Base-by-base conservation (phyloP, 1,139 yeast species). In the Candida glucosophila region DNA sequence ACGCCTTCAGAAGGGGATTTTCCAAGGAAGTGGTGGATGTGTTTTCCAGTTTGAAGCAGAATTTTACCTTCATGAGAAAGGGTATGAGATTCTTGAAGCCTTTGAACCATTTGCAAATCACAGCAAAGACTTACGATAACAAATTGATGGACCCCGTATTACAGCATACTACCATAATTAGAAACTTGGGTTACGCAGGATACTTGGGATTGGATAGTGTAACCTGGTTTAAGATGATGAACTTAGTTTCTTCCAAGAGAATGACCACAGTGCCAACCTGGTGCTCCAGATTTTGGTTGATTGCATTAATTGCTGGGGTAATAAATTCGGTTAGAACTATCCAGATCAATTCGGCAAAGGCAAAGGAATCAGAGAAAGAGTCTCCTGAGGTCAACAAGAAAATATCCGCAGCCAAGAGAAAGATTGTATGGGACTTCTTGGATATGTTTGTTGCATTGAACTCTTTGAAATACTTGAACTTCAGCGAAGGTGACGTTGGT, bases 61-160 rank as follows among this genome's bases (percentile, higher is more conserved):
- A 77, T 36, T 64, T 78, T 19, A 74, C 83, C 11, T 60, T 80
- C 37, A 67, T 85, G 33, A 75, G 97, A 51, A 88, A 88, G 59
- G 77, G 88, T 12, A 60, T 88, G 67, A 71, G 97, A 44, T 77
- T 79, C 47, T 73, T 86, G 39, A 88, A 86, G 57, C 95, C 95
- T 2, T 57, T 88, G 44, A 69, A 68, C 45, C 88, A 81, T 49
- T 50, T 81, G 32, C 77, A 78, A 43, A 67, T 73, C 10, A 86
- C 92, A 5, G 67, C 83, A 4, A 67, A 69, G 37, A 70, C 82
- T 12, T 71, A 61, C 43, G 83, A 76, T 46, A 79, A 83, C 54
- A 79, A 80, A 58, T 67, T 86, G 28, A 54, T 69, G 32, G 93
- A 82, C 45, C 72, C 74, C 26, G 61, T 73, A 24, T 58, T 73